Base-by-base conservation (phyloP, 495 filamentous ascomycete species). In the Lichenothelia convexa region DNA sequence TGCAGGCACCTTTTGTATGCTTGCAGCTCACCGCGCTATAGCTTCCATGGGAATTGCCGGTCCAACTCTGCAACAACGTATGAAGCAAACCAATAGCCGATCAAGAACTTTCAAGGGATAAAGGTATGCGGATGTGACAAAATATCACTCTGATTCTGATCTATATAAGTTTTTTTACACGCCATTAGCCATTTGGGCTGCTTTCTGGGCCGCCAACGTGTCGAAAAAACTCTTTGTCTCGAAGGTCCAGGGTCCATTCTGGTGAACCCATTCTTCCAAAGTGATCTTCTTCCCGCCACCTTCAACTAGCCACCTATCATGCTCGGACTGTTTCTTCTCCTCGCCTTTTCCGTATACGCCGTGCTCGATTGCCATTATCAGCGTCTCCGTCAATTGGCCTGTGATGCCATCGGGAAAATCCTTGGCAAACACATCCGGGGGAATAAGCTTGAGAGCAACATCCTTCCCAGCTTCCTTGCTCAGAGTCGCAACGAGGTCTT, bases 271-370 rank as follows among this genome's bases (percentile, higher is more conserved):
- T 33, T 43, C 18, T 3, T 39, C 31, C 9, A 43, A 18, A 22
- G 9, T 19, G 18, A 35, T 36, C 31, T 17, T 34, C 13, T 44
- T n/a, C n/a, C 36, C 32, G 3, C 29, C 32, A 20, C 38, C 38
- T 27, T 45, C 20, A 19, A 41, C 11, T 13, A 47, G 18, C 42
- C 42, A 47, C 42, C 32, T 38, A 32, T 47, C 41, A 26, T 24
- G 30, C 32, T 41, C 35, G 13, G 18, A 30, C 21, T 48, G 45
- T 18, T 45, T 35, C 15, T 43, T 40, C 20, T 42, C 43, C 11
- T 29, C 27, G n/a, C 34, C 45, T 24, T 40, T 39, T n/a, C 45
- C 45, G 21, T 45, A 48, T 26, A 41, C 45, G 21, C 21, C 36
- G 21, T 34, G 42, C 4, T 41, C 38, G 4, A 35, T 39, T 30